Evolutionary conservation across 1,284 basidiomycete species (phyloP), one percentile per base, ranked within the genome.

Genomic region (Cerioporus squamosus): DNA sequence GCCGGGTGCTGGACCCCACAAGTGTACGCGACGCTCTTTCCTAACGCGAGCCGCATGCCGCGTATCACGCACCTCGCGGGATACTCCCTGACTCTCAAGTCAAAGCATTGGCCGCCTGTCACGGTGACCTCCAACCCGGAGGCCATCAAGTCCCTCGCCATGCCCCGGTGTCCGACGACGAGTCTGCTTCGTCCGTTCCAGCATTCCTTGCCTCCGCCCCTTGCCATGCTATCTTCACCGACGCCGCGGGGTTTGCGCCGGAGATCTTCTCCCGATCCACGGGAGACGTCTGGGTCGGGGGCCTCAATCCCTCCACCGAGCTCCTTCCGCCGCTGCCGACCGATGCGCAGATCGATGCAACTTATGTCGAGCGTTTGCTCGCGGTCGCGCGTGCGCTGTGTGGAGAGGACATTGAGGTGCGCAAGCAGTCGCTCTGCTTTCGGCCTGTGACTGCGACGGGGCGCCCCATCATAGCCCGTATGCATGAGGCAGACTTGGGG

Each of bases 1-100:
- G 82, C 84, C 2, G 86, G 86, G 1, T 86, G 86, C 3, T 89
- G 87, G 87, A 85, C 85, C 0, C 85, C 86, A 0, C 69, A 70
- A 44, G 75, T 88, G 8, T 76, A 83, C 40, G 63, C 69, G 22
- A 70, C 77, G 53, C 75, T 89, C 23, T 78, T 87, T 60, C 79
- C 82, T 2, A 62, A 71, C 51, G 70, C 73, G 29, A 60, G 59
- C 45, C 65, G 68, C 42, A 65, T 70, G n/a, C 71, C 73, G 23
- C 66, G 68, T 23, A 67, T 74, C 54, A 67, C 66, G 22, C 66
- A 68, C 40, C 69, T 72, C 60, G 73, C 72, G 7, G 75, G 72
- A 18, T 70, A 71, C 57, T 74, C 69, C 18, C 48, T 73, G 51
- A 66, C 69, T 53, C 55, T 73, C 48, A 68, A 65, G 61, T 70